Evolutionary conservation across 1,139 yeast species (phyloP), one percentile per base, ranked within the genome.

Genomic region (Suhomyces terraborum): DNA sequence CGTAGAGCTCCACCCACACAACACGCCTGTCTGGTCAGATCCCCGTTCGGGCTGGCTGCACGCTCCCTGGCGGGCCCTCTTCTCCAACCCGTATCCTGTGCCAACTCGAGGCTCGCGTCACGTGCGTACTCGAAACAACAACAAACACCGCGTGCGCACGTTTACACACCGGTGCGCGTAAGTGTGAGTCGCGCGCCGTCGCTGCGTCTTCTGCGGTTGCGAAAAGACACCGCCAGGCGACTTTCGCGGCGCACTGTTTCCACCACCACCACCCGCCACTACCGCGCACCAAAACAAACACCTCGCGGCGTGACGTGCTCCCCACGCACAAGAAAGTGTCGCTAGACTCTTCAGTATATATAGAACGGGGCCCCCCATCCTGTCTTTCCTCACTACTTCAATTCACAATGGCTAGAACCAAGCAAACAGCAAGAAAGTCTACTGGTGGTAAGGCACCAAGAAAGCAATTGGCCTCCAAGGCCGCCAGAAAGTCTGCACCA

Each of bases 361-460:
- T 38, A 38, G 35, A 30, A 6, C 27, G 24, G 4, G 8, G 27
- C 10, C 5, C 21, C 38, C 31, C 30, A 3, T 22, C 19, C 4
- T 28, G 14, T 4, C n/a, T n/a, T 31, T 22, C 16, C 23, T 36
- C 37, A 32, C 21, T 32, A 32, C 19, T 27, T 18, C 31, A 52
- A 41, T 30, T 51, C 72, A 54, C 73, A 32, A 89, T 89, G 97
- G 97, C 97, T 72, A 89, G 97, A 86, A 89, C 96, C 56, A 89
- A 91, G 78, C 96, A 91, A 81, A 89, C 97, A 56, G 96, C 97
- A 67, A 88, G 96, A 84, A 89, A 89, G 77, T 88, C 97, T 61
- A 88, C 96, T 66, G 96, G 96, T 84, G 98, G 98, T 79, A 91
- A 91, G 75, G 97, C 97, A 54, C 98, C 98, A 81, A 88, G 98